phyloP scores from a whole-genome alignment of 140 eudicot genomes.

The Oenanthe javanica region DNA sequence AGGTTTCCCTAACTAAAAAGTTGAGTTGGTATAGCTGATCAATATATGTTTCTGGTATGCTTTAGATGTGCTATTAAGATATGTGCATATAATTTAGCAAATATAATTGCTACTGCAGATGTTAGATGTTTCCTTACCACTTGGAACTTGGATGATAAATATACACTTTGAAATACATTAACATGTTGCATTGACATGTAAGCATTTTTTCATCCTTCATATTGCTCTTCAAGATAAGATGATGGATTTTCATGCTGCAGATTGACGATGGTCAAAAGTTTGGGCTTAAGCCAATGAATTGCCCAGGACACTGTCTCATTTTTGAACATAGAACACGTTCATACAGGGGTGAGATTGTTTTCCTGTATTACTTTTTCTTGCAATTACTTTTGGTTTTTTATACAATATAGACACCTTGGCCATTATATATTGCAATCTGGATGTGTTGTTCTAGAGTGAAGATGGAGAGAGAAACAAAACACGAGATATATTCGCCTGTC shows the following conservation, averaged over 20 bases:
- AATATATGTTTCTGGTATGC: background rate
- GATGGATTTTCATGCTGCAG: constrained; percentile 33
- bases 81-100: background rate
- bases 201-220: background rate
- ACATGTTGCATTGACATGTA: background rate
- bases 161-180: background rate
- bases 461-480: background rate
- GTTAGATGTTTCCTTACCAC: background rate
- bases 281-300: constrained; percentile 96
- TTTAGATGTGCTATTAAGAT: background rate
- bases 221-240: background rate
- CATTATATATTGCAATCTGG: background rate
- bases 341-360: constrained; percentile 58
- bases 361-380: background rate
- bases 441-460: background rate
- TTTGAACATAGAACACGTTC: constrained; percentile 87
- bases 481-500: background rate
- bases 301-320: constrained; percentile 91
- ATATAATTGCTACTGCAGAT: background rate
- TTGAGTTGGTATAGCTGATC: background rate
- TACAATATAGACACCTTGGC: background rate
- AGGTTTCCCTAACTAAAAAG: background rate
- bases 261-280: constrained; percentile 89
- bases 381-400: background rate
- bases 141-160: background rate